Percentiles rank a stretch among this genome's conserved stretches.
phyloP scores from a whole-genome alignment of 108 stramenopile species.

The Nannochloropsis salina region DNA sequence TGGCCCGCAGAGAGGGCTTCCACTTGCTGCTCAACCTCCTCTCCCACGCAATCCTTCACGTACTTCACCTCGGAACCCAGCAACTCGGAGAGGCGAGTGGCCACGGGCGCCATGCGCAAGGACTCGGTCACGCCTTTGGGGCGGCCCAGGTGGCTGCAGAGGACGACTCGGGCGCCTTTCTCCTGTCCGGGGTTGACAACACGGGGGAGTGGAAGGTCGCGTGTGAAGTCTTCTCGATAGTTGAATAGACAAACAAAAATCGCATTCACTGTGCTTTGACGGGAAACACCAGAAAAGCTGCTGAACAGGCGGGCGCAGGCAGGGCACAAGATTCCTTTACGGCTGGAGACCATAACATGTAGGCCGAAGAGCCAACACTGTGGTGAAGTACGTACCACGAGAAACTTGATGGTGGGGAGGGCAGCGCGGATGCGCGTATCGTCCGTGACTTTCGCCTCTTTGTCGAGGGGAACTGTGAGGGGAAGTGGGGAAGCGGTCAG shows the following conservation, averaged over 20 bases:
- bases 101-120: slow-evolving; percentile 48
- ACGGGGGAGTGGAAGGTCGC: neutral
- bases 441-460: slow-evolving; percentile 44
- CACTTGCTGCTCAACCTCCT: slow-evolving; percentile 77
- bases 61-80: slow-evolving; percentile 35
- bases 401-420: slow-evolving; percentile 50
- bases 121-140: slow-evolving; percentile 50
- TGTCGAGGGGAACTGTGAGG: neutral
- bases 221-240: neutral
- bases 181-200: neutral
- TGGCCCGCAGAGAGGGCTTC: slow-evolving; percentile 61
- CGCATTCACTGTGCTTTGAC: neutral
- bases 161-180: slow-evolving; percentile 21
- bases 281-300: neutral
- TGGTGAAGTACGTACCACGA: slow-evolving; percentile 13
- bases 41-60: slow-evolving; percentile 80
- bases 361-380: neutral
- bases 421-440: slow-evolving; percentile 52
- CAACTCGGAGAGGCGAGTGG: slow-evolving; percentile 42
- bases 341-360: neutral
- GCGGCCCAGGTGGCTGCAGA: slow-evolving; percentile 34
- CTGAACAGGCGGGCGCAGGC: neutral
- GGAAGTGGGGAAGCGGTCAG: neutral
- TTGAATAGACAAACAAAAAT: neutral
- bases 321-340: neutral